Conservation (phyloP, 225 moss, liverwort and hornwort species). For the Physcomitrellopsis africana region DNA sequence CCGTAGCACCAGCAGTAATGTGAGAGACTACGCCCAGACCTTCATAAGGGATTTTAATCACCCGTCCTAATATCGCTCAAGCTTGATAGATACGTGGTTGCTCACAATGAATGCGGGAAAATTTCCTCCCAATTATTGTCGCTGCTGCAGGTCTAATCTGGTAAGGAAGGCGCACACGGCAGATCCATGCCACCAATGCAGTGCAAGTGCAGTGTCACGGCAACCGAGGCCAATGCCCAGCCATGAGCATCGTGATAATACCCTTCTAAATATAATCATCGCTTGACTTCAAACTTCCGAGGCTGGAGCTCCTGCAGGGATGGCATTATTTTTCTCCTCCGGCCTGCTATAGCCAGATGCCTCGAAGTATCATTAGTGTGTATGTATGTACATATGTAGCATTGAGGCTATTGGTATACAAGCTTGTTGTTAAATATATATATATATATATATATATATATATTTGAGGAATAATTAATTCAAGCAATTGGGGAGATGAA, state of each 20-base stretch:
- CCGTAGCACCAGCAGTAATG: too few relatives aligned
- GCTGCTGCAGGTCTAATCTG: too few relatives aligned
- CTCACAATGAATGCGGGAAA: too few relatives aligned
- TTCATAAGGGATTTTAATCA: too few relatives aligned
- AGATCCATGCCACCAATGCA: neutral
- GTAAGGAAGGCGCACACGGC: too few relatives aligned
- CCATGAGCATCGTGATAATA: neutral
- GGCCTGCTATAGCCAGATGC: conserved; percentile 1
- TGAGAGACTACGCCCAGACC: too few relatives aligned
- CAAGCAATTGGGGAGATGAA: too few relatives aligned
- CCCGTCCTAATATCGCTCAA: too few relatives aligned
- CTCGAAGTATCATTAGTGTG: neutral
- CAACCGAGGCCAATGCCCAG: neutral
- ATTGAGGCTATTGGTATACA: neutral
- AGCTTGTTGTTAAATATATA: neutral
- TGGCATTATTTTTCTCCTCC: neutral
- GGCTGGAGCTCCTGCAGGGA: neutral
- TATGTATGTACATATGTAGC: neutral
- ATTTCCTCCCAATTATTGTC: too few relatives aligned
- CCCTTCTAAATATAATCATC: neutral
- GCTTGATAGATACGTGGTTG: too few relatives aligned
- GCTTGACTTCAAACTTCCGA: conserved; percentile 12
- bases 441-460: neutral
- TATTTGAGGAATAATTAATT: too few relatives aligned
- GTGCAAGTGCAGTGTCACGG: conserved; percentile 8